Percentiles rank a stretch among this genome's conserved stretches.
phyloP scores from a whole-genome alignment of 2,329 filamentous ascomycete genomes.

The Fusarium graminum region DNA sequence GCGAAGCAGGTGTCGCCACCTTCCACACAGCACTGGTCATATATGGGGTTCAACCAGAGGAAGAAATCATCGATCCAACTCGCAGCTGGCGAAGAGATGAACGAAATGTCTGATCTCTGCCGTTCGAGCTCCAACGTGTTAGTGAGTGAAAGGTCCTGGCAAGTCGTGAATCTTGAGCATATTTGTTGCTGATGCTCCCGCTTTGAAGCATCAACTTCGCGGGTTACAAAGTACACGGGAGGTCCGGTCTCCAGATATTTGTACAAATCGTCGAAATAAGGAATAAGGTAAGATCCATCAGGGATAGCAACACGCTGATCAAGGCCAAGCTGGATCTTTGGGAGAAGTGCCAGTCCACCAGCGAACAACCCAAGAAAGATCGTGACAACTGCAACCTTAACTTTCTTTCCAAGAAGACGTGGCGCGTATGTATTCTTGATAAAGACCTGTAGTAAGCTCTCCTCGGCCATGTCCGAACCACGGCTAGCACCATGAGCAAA shows the following conservation, averaged over 20 bases:
- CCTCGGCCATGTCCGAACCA: constrained; percentile 82
- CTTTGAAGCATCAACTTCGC: constrained; percentile 81
- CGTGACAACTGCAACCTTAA: constrained; percentile 81
- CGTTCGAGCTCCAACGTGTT: constrained; percentile 95
- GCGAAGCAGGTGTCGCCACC: constrained; percentile 81
- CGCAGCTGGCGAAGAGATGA: constrained; percentile 87
- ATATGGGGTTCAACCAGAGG: constrained; percentile 91
- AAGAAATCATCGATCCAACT: constrained; percentile 99
- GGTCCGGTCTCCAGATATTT: constrained; percentile 91
- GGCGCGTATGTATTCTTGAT: constrained; percentile 93
- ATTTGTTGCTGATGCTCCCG: constrained; percentile 84
- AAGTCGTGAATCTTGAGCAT: constrained; percentile 92
- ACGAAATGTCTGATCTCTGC: constrained; percentile 88
- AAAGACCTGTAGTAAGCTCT: constrained; percentile 85
- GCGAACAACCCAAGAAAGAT: constrained; percentile 91
- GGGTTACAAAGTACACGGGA: constrained; percentile 95
- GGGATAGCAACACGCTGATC: constrained; percentile 97
- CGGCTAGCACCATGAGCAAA: constrained; percentile 67
- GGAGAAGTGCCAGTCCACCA: constrained; percentile 85
- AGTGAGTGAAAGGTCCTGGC: constrained; percentile 83
- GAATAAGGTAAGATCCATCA: constrained; percentile 92
- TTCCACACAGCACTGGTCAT: constrained; percentile 78
- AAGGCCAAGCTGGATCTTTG: constrained; percentile 85
- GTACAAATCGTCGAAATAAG: constrained; percentile 96
- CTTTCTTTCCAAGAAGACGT: constrained; percentile 80